Evolutionary conservation across 1,284 basidiomycete species (phyloP), one percentile per base, ranked within the genome.

Genomic region (Chalciporus piperatoides): DNA sequence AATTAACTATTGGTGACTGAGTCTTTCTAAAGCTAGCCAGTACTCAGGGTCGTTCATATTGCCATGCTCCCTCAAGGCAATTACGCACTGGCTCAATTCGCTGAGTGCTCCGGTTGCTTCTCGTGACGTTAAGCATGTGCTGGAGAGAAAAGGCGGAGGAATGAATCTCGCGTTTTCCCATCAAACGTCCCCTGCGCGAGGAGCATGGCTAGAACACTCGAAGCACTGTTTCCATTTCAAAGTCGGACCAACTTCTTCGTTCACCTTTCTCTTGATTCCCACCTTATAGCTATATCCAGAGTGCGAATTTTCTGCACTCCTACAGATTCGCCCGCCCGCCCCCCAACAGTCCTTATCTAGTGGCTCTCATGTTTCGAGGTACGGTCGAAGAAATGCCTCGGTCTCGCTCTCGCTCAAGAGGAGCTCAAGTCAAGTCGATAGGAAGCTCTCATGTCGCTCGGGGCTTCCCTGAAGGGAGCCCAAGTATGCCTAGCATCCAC

Each of bases 51-150:
- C 64, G 49, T 24, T 44, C 53, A 52, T 52, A 33, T 66, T 53
- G 59, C 61, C 63, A 64, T 54, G 55, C 56, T 32, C 53, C 63
- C 63, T 60, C 67, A 60, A 69, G 63, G 67, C 67, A 61, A 59
- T 56, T 68, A 69, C 59, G 63, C 67, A 62, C 63, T 68, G 62
- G 65, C 33, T 68, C 63, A 61, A 51, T 67, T 65, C 67, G 63
- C 67, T 68, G 67, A 59, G 64, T 68, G 52, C 44, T 53, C 56
- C 63, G 62, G 66, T 63, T 49, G 44, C 54, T 54, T 66, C 54
- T 58, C 62, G 63, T 68, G 66, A 66, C 60, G 24, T 53, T 44
- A 51, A 46, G 55, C 62, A 57, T 67, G 65, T 68, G 59, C 60
- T 54, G 45, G 57, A 46, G 53, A 62, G 51, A 67, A 61, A 68